These are phyloP conservation scores for Fragaria iinumae DNA, from an alignment of 306 rosid genomes.

Conservation along the genomic window DNA sequence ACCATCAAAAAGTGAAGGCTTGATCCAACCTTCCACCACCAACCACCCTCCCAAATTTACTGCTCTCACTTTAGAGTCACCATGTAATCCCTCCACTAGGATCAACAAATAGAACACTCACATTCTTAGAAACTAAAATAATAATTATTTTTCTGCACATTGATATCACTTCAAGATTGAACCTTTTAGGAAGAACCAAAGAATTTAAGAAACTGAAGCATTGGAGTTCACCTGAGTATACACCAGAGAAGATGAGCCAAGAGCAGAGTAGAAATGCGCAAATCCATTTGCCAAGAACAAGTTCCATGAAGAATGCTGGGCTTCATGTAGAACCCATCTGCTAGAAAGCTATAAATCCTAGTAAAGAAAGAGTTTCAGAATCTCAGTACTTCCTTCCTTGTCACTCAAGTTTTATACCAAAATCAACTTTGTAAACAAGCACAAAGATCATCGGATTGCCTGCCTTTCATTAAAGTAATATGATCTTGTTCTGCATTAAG, in stretches of 20 bases:
- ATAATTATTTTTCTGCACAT: conserved; percentile 1
- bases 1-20: conserved; percentile 91
- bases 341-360: conserved; percentile 22
- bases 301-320: conserved; percentile 68
- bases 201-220: conserved; percentile 23
- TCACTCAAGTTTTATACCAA: conserved; percentile 57
- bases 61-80: conserved; percentile 66
- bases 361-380: conserved; percentile 36
- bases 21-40: conserved; percentile 95
- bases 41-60: conserved; percentile 98
- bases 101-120: conserved; percentile 10
- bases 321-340: conserved; percentile 44
- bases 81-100: conserved; percentile 71
- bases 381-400: conserved; percentile 50
- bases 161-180: conserved; percentile 1
- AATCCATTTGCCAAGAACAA: conserved; percentile 61
- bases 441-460: conserved; percentile 30
- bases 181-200: conserved; percentile 1
- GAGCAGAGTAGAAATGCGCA: conserved; percentile 51
- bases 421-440: conserved; percentile 49
- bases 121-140: conserved; percentile 12
- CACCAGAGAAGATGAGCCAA: conserved; percentile 47
- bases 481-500: conserved; percentile 29
- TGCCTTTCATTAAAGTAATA: conserved; percentile 26
- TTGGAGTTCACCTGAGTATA: conserved; percentile 54